Conservation (phyloP, 73 alveolate genomes). For the Paramecium sonneborni region DNA sequence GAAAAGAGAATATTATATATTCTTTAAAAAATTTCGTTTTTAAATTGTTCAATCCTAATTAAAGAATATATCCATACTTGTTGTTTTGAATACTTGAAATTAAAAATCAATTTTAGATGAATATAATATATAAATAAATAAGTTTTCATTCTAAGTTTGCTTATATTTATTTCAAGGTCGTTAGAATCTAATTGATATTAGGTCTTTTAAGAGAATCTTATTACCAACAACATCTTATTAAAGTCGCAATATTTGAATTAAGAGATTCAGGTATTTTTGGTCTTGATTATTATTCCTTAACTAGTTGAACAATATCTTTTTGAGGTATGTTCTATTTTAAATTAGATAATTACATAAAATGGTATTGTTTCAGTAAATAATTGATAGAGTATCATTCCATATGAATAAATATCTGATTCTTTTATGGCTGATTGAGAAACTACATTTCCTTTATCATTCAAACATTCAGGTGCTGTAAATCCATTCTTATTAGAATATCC, state of each 20-base stretch:
- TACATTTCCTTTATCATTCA: slow-evolving; percentile 31
- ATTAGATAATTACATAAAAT: not conserved
- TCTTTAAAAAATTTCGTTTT: not conserved
- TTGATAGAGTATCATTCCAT: slow-evolving; percentile 41
- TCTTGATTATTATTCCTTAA: not conserved
- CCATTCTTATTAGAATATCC: slow-evolving; percentile 27
- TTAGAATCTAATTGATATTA: not conserved
- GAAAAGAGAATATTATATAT: not conserved
- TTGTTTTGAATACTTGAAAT: too few relatives aligned
- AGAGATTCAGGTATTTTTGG: not conserved
- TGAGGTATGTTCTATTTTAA: not conserved
- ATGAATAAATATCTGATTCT: slow-evolving; percentile 26
- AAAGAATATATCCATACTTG: too few relatives aligned
- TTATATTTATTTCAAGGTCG: not conserved
- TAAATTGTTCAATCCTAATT: too few relatives aligned
- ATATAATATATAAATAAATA: not conserved
- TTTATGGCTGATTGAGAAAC: not conserved
- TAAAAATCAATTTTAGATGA: too few relatives aligned
- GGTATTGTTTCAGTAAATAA: slow-evolving; percentile 24
- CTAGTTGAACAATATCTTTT: not conserved
- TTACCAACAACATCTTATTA: slow-evolving; percentile 49
- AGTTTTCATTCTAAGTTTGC: not conserved
- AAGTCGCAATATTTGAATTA: not conserved
- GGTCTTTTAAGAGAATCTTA: slow-evolving; percentile 9
- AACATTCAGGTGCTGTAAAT: slow-evolving; percentile 49